These are phyloP conservation scores for Fusarium gaditjirri DNA, from an alignment of 2,329 filamentous ascomycete species.

Conservation along the genomic window DNA sequence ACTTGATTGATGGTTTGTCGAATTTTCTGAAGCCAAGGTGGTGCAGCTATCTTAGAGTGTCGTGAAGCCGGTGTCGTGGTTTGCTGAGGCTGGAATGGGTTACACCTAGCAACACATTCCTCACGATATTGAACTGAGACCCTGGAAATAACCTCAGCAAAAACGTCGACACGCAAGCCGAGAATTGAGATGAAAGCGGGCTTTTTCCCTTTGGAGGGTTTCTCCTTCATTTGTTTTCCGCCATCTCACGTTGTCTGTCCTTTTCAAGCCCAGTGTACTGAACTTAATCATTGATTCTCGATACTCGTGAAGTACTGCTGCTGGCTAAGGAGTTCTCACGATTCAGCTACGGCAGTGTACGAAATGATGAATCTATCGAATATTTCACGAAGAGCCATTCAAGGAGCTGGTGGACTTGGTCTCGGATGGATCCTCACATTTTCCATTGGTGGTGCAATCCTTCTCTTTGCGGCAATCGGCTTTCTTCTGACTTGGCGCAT, in stretches of 20 bases:
- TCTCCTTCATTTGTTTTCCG: slow-evolving; percentile 25
- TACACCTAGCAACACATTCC: slow-evolving; percentile 55
- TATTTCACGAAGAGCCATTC: slow-evolving; percentile 12
- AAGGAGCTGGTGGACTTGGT: slow-evolving; percentile 40
- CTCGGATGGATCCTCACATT: slow-evolving; percentile 58
- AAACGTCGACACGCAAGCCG: slow-evolving; percentile 9
- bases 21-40: not conserved
- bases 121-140: slow-evolving; percentile 46
- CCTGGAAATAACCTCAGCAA: slow-evolving; percentile 43
- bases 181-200: slow-evolving; percentile 39
- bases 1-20: not conserved
- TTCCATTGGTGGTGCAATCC: slow-evolving; percentile 58
- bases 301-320: slow-evolving; percentile 19
- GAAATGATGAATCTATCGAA: slow-evolving; percentile 20
- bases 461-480: slow-evolving; percentile 57
- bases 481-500: slow-evolving; percentile 55
- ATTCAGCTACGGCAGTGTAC: slow-evolving; percentile 23
- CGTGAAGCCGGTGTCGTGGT: slow-evolving; percentile 20
- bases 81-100: slow-evolving; percentile 50
- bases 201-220: slow-evolving; percentile 21
- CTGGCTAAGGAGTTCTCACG: slow-evolving; percentile 3
- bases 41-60: slow-evolving; percentile 19
- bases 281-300: not conserved
- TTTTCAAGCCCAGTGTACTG: slow-evolving; percentile 19
- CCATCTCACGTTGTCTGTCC: slow-evolving; percentile 33